These are phyloP conservation scores for Pyracantha coccinea DNA, from an alignment of 331 rosid genomes.

Conservation along the genomic window DNA sequence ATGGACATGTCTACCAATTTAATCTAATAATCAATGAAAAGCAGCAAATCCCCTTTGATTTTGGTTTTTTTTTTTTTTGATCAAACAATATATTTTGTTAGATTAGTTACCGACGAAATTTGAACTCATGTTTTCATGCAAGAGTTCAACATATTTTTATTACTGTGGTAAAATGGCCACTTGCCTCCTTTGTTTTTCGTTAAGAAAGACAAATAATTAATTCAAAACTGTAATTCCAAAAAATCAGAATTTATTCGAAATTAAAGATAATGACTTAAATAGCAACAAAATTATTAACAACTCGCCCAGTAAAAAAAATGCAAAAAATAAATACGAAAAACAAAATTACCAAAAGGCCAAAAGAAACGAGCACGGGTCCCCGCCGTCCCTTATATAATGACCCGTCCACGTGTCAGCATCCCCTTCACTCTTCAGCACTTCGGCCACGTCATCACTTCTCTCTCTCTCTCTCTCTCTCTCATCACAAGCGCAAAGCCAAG, in stretches of 20 bases:
- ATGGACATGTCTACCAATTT: too few relatives aligned
- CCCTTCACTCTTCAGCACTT: conserved; percentile 2
- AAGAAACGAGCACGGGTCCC: conserved; percentile 2
- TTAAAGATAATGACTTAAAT: neutral
- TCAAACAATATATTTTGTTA: too few relatives aligned
- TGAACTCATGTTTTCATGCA: accelerated
- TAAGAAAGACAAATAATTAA: too few relatives aligned
- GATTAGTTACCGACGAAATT: too few relatives aligned
- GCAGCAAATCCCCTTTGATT: too few relatives aligned
- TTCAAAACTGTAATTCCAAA: neutral
- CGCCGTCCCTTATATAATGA: neutral
- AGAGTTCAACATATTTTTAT: accelerated
- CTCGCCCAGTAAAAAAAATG: neutral
- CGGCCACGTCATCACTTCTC: conserved; percentile 27
- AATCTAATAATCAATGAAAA: too few relatives aligned
- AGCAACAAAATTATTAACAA: neutral
- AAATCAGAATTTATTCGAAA: neutral
- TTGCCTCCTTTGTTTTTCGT: too few relatives aligned
- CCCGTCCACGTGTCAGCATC: conserved; percentile 21
- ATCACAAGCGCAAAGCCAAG: neutral
- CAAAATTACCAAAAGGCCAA: neutral
- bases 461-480: neutral
- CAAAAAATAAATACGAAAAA: neutral
- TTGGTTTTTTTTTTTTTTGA: too few relatives aligned
- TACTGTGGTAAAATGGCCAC: too few relatives aligned